Base-by-base conservation (phyloP, 164 flowering plant species). In the Cinnamomum chago region DNA sequence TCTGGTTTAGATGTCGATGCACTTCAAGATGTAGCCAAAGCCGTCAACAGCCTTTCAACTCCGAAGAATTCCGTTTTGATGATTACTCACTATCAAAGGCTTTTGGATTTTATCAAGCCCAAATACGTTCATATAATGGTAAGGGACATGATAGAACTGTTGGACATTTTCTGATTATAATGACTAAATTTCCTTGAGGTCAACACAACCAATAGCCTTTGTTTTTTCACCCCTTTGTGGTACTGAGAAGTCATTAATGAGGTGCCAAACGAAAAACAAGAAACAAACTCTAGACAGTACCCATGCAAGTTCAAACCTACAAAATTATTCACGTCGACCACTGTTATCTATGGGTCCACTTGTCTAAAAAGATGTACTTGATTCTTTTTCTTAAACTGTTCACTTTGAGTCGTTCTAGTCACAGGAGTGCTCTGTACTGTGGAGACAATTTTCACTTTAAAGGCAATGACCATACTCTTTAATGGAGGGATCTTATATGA, bases 1-100 rank as follows among this genome's bases (percentile, higher is more conserved):
- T 96, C 98, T 35, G 99, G 99, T 15, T 88, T 96, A 78, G 99
- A 96, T 85, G 91, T 94, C 73, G 99, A 96, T 87, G 99, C 99
- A 62, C 92, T 96, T 77, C 81, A 85, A 76, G 98, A 91, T 82
- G 97, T 96, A 70, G 91, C 97, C 68, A 85, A 85, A 79, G 95
- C 99, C 58, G 92, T 96, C 58, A 94, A 91, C 82, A 91, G 84
- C 25, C 84, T 96, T 74, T 79, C 88, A 78, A 88, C 93, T 35
- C 87, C 93, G 2, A 81, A 77, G 52, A 96, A 91, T 75, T 94
- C 99, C 27, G 83, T 94, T 65, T 75, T 96, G 80, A 90, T 96
- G 89, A 92, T 96, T 73, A 96, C 99, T 66, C 99, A 96, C 79
- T 92, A 94, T 84, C 86, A 75, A 71, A 86, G 93, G n/a, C 93